A percentile compares a stretch with the other conserved stretches of the same genome.
phyloP scores from a whole-genome alignment of 768 basidiomycete species.

The Auriculariales sp. region DNA sequence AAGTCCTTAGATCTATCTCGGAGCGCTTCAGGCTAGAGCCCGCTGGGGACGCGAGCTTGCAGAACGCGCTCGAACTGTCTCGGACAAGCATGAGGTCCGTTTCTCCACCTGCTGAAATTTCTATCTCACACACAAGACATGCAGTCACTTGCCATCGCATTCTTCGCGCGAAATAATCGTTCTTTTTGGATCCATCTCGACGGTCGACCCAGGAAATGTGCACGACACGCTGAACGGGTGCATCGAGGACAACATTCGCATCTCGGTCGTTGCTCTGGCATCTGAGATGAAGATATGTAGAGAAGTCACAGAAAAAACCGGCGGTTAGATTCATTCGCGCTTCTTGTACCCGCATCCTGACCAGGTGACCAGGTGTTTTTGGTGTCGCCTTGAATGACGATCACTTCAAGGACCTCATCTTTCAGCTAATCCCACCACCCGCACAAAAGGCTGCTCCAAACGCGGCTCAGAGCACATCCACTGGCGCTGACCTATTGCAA shows the following conservation, averaged over 20 bases:
- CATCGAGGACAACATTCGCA: conserved; percentile 69
- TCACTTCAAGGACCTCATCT: conserved; percentile 89
- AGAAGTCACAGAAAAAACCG: conserved; percentile 80
- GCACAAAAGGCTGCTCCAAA: conserved; percentile 52
- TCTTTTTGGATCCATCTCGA: conserved; percentile 90
- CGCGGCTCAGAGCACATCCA: conserved; percentile 29
- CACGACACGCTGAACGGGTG: conserved; percentile 87
- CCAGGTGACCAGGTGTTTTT: conserved; percentile 36
- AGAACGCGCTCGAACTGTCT: conserved; percentile 97
- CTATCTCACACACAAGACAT: neutral
- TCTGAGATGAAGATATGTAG: conserved; percentile 98
- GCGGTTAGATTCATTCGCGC: conserved; percentile 34
- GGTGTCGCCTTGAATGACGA: conserved; percentile 98
- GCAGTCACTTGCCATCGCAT: conserved; percentile 90
- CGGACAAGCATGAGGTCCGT: conserved; percentile 77
- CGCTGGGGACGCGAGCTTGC: conserved; percentile 83
- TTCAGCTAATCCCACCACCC: conserved; percentile 91
- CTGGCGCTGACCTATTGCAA: conserved; percentile 87
- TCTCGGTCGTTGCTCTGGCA: conserved; percentile 85
- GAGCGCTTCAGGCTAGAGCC: conserved; percentile 85
- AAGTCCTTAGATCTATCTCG: conserved; percentile 74
- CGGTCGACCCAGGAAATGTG: conserved; percentile 93
- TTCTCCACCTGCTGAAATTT: neutral
- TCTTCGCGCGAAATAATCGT: conserved; percentile 92
- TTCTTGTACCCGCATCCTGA: conserved; percentile 1